Percentiles rank a stretch among this genome's conserved stretches.
Evolutionary conservation across 495 filamentous ascomycete genomes (phyloP).

Genomic region (Neurospora sp.): DNA sequence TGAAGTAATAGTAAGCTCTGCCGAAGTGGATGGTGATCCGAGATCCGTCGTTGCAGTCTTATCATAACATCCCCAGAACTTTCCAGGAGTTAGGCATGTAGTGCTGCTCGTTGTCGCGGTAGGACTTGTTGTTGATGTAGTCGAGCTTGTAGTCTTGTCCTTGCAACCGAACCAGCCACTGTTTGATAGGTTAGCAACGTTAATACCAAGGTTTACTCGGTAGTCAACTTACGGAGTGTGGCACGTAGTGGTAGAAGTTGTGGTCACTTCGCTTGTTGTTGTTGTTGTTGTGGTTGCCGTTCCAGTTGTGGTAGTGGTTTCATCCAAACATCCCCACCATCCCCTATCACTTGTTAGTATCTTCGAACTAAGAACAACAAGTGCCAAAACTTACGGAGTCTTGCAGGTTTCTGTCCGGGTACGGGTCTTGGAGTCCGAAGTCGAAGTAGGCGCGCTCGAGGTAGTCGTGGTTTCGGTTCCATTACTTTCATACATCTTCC

Average conservation of each 20-base stretch:
- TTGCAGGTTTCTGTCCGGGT: slow-evolving; percentile 78
- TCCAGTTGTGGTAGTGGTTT: slow-evolving; percentile 42
- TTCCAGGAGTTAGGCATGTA: slow-evolving; percentile 43
- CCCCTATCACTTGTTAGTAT: slow-evolving; percentile 32
- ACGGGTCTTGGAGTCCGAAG: slow-evolving; percentile 39
- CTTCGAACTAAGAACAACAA: neutral
- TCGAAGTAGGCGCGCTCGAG: slow-evolving; percentile 41
- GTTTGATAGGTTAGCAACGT: slow-evolving; percentile 44
- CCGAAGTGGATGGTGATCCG: slow-evolving; percentile 17
- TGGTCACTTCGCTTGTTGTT: slow-evolving; percentile 35
- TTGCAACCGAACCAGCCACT: slow-evolving; percentile 63
- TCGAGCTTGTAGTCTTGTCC: slow-evolving; percentile 32
- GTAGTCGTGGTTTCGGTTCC: slow-evolving; percentile 66
- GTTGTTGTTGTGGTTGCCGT: slow-evolving; percentile 31
- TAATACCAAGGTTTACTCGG: slow-evolving; percentile 27
- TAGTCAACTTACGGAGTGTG: slow-evolving; percentile 34
- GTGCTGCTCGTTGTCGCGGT: slow-evolving; percentile 23
- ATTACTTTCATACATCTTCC: slow-evolving; percentile 92
- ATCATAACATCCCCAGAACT: slow-evolving; percentile 50
- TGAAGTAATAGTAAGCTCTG: slow-evolving; percentile 19
- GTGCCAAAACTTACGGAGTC: slow-evolving; percentile 44
- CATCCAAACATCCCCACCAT: slow-evolving; percentile 66
- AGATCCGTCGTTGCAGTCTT: slow-evolving; percentile 23
- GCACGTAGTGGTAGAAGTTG: slow-evolving; percentile 46
- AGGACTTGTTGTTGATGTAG: slow-evolving; percentile 21